Evolutionary conservation across 768 basidiomycete species (phyloP), one percentile per base, ranked within the genome.

Genomic region (Boletus reticulatus): DNA sequence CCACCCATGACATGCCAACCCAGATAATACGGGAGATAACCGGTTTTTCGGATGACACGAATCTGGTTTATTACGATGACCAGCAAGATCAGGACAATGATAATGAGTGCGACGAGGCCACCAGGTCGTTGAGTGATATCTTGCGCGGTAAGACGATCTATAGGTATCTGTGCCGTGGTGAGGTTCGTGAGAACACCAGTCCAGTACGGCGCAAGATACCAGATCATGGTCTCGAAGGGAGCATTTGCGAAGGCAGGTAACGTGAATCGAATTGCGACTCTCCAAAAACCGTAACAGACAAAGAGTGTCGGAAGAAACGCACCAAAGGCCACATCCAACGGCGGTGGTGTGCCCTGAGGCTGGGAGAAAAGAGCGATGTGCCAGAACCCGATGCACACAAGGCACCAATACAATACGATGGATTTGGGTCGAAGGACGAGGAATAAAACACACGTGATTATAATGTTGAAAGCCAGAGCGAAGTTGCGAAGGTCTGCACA

Each of bases 331-430:
- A 76, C 74, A 52, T 87, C 83, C 53, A 94, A 71, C 27, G 80
- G 78, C 6, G 93, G 91, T 36, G 89, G 87, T 7, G 77, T 77
- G 1, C 76, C 77, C 44, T 74, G 80, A 7, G 88, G 87, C 63
- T 93, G 87, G 10, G 88, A 88, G 63, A 92, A 92, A 39, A 94
- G 79, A 0, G 82, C 75, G 51, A 92, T 76, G 61, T 94, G 91
- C 92, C 92, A 94, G 67, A 83, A 94, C 2, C 91, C 88, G 43
- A 90, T 88, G 73, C 84, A 89, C 7, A 89, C 83, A n/a, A 91
- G 75, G 63, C 79, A 85, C 87, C 88, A 90, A 70, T 79, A 91
- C 4, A 84, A 70, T 32, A 90, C 73, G 58, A 90, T 78, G 3
- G 87, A 77, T 62, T 76, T 83, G 2, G 89, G 89, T 16, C 89